phyloP scores from a whole-genome alignment of 2,329 filamentous ascomycete species.

The Penicillium sp. region DNA sequence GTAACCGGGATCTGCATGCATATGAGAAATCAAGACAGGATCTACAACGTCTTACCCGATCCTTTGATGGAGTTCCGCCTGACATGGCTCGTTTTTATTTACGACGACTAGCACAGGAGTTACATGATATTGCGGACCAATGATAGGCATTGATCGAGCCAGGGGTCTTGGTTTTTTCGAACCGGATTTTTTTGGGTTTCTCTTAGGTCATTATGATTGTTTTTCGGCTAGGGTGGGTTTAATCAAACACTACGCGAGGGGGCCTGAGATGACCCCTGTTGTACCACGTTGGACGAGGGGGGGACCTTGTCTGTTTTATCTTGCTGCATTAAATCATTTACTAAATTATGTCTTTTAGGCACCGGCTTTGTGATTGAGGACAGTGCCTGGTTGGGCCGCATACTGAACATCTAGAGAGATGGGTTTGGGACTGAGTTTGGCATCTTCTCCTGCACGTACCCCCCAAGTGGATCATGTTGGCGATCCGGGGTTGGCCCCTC shows the following conservation, averaged over 20 bases:
- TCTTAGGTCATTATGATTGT: background rate
- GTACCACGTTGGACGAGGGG: constrained; percentile 12
- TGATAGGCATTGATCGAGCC: constrained; percentile 7
- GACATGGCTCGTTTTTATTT: constrained; percentile 75
- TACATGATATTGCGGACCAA: constrained; percentile 43
- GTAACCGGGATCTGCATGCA: constrained; percentile 78
- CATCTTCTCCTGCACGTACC: constrained; percentile 4
- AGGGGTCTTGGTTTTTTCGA: background rate
- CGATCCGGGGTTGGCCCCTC: constrained; percentile 24
- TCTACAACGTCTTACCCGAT: constrained; percentile 60
- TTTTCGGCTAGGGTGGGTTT: background rate
- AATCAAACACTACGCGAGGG: constrained; percentile 11
- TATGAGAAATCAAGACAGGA: constrained; percentile 80
- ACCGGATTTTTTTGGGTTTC: background rate
- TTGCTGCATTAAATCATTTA: no score
- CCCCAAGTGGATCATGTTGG: constrained; percentile 19
- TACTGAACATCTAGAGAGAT: background rate
- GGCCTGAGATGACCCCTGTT: constrained; percentile 1
- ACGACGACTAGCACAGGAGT: constrained; percentile 67
- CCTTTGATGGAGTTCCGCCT: constrained; percentile 55
- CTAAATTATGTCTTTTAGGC: no score
- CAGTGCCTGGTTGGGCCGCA: background rate
- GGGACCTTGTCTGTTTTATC: background rate
- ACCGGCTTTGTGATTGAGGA: background rate
- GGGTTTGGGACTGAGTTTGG: background rate